Conservation (phyloP, 192 early-diverging fungal species). For the Anaeromyces robustus region DNA sequence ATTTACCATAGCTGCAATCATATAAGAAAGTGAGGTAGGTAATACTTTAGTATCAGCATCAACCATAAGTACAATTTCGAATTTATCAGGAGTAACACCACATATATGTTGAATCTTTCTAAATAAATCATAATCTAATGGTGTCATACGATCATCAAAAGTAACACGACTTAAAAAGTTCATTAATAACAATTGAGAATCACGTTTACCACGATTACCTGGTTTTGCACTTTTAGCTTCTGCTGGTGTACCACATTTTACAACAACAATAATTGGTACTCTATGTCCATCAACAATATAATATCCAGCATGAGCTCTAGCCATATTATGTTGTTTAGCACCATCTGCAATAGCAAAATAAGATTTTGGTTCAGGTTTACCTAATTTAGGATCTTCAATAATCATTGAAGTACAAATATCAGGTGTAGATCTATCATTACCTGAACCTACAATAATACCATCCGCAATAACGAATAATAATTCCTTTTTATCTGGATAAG, state of each 20-base stretch:
- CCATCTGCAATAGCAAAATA: conserved; percentile 78
- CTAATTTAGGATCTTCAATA: conserved; percentile 23
- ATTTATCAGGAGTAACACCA: conserved; percentile 69
- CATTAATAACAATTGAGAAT: conserved; percentile 30
- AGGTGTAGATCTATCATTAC: conserved; percentile 55
- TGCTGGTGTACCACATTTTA: conserved; percentile 54
- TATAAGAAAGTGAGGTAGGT: conserved; percentile 51
- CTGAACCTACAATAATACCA: conserved; percentile 75
- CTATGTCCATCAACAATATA: conserved; percentile 44
- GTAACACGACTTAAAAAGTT: conserved; percentile 69
- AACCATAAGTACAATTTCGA: conserved; percentile 45
- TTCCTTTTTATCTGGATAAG: conserved; percentile 77
- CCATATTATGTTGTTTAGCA: conserved; percentile 79
- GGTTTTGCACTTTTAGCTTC: conserved; percentile 26
- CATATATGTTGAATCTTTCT: conserved; percentile 59
- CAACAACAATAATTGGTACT: conserved; percentile 59
- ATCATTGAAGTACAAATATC: conserved; percentile 69
- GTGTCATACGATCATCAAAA: conserved; percentile 74
- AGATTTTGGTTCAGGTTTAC: conserved; percentile 6
- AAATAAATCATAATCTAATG: conserved; percentile 81
- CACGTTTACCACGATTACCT: conserved; percentile 54
- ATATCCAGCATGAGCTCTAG: conserved; percentile 81
- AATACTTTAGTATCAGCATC: conserved; percentile 74
- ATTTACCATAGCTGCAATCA: conserved; percentile 70
- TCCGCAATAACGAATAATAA: conserved; percentile 76